A percentile compares a stretch with the other conserved stretches of the same genome.
Conservation (phyloP, 2,329 filamentous ascomycete genomes). For the Helicocarpus griseus region DNA sequence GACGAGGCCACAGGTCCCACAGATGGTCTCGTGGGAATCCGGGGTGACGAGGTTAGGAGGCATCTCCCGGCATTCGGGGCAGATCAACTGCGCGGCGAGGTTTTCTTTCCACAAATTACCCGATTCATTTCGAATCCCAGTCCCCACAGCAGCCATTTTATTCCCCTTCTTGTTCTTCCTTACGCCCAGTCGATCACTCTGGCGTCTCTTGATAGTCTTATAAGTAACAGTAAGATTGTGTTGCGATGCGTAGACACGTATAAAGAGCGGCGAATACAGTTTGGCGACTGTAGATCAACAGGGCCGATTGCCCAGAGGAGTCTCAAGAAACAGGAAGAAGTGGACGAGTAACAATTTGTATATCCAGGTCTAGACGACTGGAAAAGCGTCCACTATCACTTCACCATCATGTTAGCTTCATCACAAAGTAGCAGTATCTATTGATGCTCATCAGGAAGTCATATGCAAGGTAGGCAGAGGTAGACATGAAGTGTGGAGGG, state of each 20-base stretch:
- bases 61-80: slow-evolving; percentile 79
- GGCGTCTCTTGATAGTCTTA: slow-evolving; percentile 36
- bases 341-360: slow-evolving; percentile 16
- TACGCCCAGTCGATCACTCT: slow-evolving; percentile 21
- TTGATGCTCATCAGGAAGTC: background rate
- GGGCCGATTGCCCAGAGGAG: slow-evolving; percentile 3
- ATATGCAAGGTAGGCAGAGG: slow-evolving; percentile 7
- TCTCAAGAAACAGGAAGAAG: slow-evolving; percentile 2
- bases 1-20: slow-evolving; percentile 82
- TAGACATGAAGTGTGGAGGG: slow-evolving; percentile 10
- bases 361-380: slow-evolving; percentile 6
- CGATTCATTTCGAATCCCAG: slow-evolving; percentile 35
- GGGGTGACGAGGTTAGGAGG: slow-evolving; percentile 93
- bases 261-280: slow-evolving; percentile 63
- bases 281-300: slow-evolving; percentile 38
- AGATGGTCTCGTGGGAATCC: slow-evolving; percentile 87
- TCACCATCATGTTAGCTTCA: slow-evolving; percentile 25
- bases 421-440: slow-evolving; percentile 10
- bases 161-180: slow-evolving; percentile 20
- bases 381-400: slow-evolving; percentile 22
- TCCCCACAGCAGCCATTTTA: slow-evolving; percentile 30
- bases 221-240: slow-evolving; percentile 36
- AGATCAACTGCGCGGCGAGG: slow-evolving; percentile 74
- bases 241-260: slow-evolving; percentile 45
- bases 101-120: slow-evolving; percentile 62